Percentiles rank a stretch among this genome's conserved stretches.
These are phyloP conservation scores for Didymellaceae sp. DNA, from an alignment of 2,329 filamentous ascomycete genomes.

Conservation along the genomic window DNA sequence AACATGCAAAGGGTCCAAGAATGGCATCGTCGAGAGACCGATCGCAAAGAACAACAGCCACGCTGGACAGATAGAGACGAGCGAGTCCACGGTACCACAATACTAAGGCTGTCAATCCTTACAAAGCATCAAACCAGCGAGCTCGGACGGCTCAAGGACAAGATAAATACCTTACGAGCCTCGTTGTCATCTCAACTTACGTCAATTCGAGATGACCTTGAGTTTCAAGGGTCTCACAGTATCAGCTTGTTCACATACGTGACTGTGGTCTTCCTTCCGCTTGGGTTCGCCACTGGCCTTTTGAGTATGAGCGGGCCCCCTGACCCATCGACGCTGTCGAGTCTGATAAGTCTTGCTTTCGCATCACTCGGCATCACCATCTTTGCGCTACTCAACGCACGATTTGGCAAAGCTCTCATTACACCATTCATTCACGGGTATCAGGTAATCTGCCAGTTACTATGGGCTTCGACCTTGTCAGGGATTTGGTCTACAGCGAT, in stretches of 20 bases:
- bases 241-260: slow-evolving; percentile 1
- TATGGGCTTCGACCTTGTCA: no score
- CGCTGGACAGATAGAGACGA: neutral
- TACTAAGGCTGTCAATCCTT: neutral
- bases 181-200: neutral
- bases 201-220: neutral
- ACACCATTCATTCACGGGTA: no score
- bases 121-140: neutral
- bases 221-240: neutral
- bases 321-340: neutral
- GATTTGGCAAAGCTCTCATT: neutral
- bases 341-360: neutral
- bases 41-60: neutral
- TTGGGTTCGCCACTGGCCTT: neutral
- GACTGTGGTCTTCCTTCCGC: neutral
- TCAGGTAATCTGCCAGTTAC: no score
- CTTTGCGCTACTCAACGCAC: neutral
- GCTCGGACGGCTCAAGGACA: neutral
- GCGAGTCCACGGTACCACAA: neutral
- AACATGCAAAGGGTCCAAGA: neutral
- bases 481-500: no score
- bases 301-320: neutral
- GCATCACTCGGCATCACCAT: neutral
- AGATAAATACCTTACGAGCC: neutral
- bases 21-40: neutral